Base-by-base conservation (phyloP, 2,329 filamentous ascomycete species). In the Penicillium digitatum region DNA sequence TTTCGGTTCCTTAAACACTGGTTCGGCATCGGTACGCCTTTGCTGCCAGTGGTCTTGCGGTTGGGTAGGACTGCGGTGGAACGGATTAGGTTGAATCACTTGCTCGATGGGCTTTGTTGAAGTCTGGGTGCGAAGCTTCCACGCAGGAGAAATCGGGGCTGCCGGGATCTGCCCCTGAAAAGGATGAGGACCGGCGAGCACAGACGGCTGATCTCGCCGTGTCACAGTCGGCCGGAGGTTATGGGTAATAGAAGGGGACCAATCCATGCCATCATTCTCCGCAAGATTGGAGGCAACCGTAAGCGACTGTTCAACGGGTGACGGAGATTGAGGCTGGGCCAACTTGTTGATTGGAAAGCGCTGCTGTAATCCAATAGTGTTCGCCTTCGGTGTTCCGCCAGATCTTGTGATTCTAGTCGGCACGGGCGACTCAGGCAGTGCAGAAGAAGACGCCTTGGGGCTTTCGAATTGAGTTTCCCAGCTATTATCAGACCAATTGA, bases 231-330 rank as follows among this genome's bases (percentile, higher is more conserved):
- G 70, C 42, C 65, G 66, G 20, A 75, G 65, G 20, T 70, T 58
- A 50, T 72, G 67, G 38, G 74, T 70, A 38, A 65, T 57, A 34
- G 76, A 75, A n/a, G 78, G 78, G 32, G 75, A 76, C 78, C 78
- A 80, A 56, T 80, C 78, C 78, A 80, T 80, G 39, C 70, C 70
- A 56, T 78, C 76, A 18, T 62, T 65, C 47, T 75, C 74, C 5
- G 71, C 69, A 48, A 72, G 72, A 20, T 74, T 74, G 20, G 71
- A 65, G 44, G 66, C 66, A 48, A 73, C 67, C 32, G 66, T 54
- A n/a, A 61, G 58, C 47, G 62, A 55, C 24, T 61, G 53, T 31
- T 60, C 55, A 14, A 59, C 58, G 20, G 64, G 56, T 43, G 66
- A 54, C 32, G 48, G 66, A 48, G 62, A 58, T 52, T 67, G 60